These are phyloP conservation scores for Hanseniaspora uvarum DNA, from an alignment of 1,139 yeast species.

Conservation along the genomic window DNA sequence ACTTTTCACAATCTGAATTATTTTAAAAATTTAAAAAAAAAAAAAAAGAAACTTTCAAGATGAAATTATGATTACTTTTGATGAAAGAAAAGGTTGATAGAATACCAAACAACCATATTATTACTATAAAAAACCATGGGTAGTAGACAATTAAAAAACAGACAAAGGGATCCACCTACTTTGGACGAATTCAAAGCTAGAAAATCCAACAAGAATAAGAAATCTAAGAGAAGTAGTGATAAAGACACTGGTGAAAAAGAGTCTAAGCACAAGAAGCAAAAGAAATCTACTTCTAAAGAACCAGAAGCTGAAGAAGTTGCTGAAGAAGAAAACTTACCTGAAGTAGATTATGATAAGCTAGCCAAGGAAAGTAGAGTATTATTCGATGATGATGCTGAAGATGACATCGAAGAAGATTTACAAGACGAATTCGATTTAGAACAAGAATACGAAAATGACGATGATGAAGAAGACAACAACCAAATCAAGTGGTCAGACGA, in stretches of 20 bases:
- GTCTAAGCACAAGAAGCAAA: conserved; percentile 28
- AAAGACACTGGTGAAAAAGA: conserved; percentile 24
- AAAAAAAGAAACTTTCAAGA: neutral
- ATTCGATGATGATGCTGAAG: conserved; percentile 62
- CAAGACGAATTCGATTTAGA: conserved; percentile 51
- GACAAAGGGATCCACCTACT: conserved; percentile 83
- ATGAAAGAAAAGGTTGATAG: neutral
- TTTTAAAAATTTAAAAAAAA: neutral
- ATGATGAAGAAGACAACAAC: conserved; percentile 39
- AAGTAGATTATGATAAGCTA: conserved; percentile 56
- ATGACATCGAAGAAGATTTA: conserved; percentile 42
- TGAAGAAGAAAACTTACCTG: conserved; percentile 44
- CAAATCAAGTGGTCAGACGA: conserved; percentile 62
- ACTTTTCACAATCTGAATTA: neutral
- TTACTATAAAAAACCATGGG: conserved; percentile 48
- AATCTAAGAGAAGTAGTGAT: conserved; percentile 26
- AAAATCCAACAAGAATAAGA: conserved; percentile 33
- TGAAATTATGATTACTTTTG: neutral
- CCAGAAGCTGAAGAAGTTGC: conserved; percentile 28
- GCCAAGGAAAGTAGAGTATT: conserved; percentile 60
- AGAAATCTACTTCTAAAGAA: conserved; percentile 20
- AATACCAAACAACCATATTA: neutral
- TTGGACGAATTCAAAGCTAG: conserved; percentile 66
- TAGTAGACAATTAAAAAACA: conserved; percentile 72
- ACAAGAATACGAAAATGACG: conserved; percentile 42